Evolutionary conservation across 139 green algal species (phyloP).

Genomic region (Tetradesmus obliquus): DNA sequence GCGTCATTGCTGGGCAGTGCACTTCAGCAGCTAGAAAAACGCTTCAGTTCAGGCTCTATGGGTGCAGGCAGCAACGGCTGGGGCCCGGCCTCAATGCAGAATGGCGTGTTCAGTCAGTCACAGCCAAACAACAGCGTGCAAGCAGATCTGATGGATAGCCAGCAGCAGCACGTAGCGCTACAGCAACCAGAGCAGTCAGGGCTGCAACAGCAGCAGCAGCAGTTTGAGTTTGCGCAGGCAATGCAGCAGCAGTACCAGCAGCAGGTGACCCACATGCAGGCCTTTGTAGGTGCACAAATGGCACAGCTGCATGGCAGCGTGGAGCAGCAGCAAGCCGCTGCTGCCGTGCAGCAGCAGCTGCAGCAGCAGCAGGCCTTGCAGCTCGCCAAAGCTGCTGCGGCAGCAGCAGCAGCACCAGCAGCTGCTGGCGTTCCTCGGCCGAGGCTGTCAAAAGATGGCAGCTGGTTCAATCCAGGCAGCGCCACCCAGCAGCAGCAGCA

Average conservation of each 20-base stretch:
- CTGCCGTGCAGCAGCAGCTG: not conserved
- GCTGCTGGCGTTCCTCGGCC: not conserved
- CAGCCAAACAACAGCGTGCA: not conserved
- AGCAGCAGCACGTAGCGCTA: not conserved
- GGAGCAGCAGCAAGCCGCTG: not conserved
- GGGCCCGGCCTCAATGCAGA: not conserved
- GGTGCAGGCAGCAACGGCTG: not conserved
- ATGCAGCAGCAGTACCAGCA: constrained; percentile 32
- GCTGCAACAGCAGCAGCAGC: constrained; percentile 20
- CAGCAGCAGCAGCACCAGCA: not conserved
- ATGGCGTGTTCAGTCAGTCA: not conserved
- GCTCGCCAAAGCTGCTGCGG: not conserved
- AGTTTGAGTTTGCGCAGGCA: constrained; percentile 2
- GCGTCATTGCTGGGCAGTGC: not conserved
- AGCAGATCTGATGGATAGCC: not conserved
- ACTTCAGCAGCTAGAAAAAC: not conserved
- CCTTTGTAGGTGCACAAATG: constrained; percentile 14
- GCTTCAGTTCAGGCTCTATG: not conserved
- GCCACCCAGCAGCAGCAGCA: constrained; percentile 14
- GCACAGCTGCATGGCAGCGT: constrained; percentile 16
- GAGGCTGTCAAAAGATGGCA: not conserved
- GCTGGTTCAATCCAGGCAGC: not conserved
- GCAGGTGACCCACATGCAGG: not conserved
- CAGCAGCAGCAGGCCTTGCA: constrained; percentile 4
- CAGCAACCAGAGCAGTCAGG: not conserved